A percentile compares a stretch with the other conserved stretches of the same genome.
These are phyloP conservation scores for Calonectria pauciramosa DNA, from an alignment of 2,329 filamentous ascomycete species.

Conservation along the genomic window DNA sequence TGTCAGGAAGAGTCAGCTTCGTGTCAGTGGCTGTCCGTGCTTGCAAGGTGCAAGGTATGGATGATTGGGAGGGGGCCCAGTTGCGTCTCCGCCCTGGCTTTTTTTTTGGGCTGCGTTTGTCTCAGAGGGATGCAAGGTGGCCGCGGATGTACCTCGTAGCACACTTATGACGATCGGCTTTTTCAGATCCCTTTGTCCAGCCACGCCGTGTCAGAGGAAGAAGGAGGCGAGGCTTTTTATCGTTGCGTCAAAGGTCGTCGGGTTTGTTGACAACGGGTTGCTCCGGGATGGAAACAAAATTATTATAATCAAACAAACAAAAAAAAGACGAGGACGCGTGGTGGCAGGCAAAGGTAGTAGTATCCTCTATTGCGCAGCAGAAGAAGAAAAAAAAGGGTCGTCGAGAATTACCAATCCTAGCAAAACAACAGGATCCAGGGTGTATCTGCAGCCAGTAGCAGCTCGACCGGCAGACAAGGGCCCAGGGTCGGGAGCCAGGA, in stretches of 20 bases:
- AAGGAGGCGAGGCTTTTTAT: background rate
- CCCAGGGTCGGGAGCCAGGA: constrained; percentile 30
- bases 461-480: constrained; percentile 33
- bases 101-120: constrained; percentile 19
- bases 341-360: background rate
- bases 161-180: constrained; percentile 15
- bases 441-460: constrained; percentile 30
- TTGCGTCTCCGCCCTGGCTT: constrained; percentile 21
- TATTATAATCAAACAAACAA: background rate
- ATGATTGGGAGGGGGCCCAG: constrained; percentile 12
- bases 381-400: constrained; percentile 30
- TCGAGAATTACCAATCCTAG: constrained; percentile 40
- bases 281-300: constrained; percentile 3
- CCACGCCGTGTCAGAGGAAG: constrained; percentile 4
- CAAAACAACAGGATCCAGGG: constrained; percentile 27
- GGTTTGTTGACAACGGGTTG: background rate
- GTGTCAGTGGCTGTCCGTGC: constrained; percentile 22
- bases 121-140: constrained; percentile 23
- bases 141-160: background rate
- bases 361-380: constrained; percentile 5
- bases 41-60: constrained; percentile 20
- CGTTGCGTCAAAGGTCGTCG: background rate
- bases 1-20: constrained; percentile 8
- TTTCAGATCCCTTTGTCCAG: background rate
- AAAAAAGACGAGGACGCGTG: background rate